phyloP scores from a whole-genome alignment of 2,329 filamentous ascomycete species.

The Pestalotiopsis sp. region DNA sequence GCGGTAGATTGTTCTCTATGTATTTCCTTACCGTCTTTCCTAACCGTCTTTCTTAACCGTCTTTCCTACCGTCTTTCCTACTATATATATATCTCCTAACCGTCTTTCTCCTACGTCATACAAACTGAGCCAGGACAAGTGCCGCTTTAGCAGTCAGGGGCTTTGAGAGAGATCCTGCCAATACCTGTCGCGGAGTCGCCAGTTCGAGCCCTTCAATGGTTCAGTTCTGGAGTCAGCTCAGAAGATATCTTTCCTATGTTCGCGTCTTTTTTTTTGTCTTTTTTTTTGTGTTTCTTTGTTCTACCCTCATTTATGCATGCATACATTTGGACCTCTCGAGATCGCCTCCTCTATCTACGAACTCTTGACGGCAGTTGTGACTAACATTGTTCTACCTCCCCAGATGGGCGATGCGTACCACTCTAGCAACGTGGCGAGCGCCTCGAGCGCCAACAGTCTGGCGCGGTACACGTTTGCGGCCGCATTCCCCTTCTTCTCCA shows the following conservation, averaged over 20 bases:
- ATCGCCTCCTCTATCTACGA: neutral
- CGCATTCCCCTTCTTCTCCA: conserved; percentile 63
- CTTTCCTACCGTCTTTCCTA: no score
- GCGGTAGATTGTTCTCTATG: no score
- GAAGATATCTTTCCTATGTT: no score
- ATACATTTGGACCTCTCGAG: no score
- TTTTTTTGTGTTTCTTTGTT: no score
- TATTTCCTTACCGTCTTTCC: no score
- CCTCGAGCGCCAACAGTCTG: conserved; percentile 62
- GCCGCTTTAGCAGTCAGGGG: conserved; percentile 1
- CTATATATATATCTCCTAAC: no score
- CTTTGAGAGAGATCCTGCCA: conserved; percentile 15
- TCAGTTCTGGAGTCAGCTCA: no score
- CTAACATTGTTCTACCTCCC: neutral
- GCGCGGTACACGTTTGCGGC: conserved; percentile 58
- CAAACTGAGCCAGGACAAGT: neutral
- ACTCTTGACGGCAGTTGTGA: neutral
- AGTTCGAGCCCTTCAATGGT: no score
- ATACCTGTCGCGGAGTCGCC: conserved; percentile 47
- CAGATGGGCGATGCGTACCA: conserved; percentile 41
- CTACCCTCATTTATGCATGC: no score
- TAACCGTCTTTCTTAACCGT: no score
- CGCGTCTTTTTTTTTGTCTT: no score
- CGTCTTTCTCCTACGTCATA: conserved; percentile 16
- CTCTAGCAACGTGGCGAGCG: conserved; percentile 57